Conservation (phyloP, 2,329 filamentous ascomycete genomes). For the Podosphaera xanthii region DNA sequence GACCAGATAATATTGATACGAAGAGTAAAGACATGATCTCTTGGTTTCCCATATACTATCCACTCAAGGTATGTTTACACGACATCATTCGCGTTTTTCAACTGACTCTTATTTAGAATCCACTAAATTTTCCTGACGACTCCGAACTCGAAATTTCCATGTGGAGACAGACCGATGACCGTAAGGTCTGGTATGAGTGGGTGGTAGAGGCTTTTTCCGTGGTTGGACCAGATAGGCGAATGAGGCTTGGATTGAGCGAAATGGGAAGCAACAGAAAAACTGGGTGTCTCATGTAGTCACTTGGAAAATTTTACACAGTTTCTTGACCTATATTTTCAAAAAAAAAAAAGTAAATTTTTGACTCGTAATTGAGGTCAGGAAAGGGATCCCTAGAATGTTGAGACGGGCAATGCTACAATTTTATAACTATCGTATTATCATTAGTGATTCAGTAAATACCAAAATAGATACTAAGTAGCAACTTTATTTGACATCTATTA, state of each 20-base stretch:
- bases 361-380: too few relatives aligned
- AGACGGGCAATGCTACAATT: too few relatives aligned
- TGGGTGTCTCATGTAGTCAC: constrained; percentile 41
- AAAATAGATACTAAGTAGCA: too few relatives aligned
- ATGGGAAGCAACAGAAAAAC: constrained; percentile 46
- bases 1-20: constrained; percentile 71
- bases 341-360: too few relatives aligned
- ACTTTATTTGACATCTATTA: too few relatives aligned
- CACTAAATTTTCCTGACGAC: constrained; percentile 64
- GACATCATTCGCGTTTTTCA: neutral
- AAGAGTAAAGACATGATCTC: constrained; percentile 98
- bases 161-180: constrained; percentile 88
- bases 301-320: neutral
- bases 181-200: constrained; percentile 98
- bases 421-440: too few relatives aligned
- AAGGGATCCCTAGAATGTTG: too few relatives aligned
- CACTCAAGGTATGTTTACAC: constrained; percentile 48
- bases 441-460: too few relatives aligned
- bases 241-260: constrained; percentile 43
- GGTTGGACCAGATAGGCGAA: constrained; percentile 32
- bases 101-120: constrained; percentile 34
- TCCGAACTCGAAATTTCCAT: constrained; percentile 77
- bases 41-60: constrained; percentile 98
- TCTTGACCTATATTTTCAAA: too few relatives aligned
- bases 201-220: constrained; percentile 64